These are phyloP conservation scores for Schwanniomyces vanrijiae DNA, from an alignment of 805 yeast species.

Conservation along the genomic window DNA sequence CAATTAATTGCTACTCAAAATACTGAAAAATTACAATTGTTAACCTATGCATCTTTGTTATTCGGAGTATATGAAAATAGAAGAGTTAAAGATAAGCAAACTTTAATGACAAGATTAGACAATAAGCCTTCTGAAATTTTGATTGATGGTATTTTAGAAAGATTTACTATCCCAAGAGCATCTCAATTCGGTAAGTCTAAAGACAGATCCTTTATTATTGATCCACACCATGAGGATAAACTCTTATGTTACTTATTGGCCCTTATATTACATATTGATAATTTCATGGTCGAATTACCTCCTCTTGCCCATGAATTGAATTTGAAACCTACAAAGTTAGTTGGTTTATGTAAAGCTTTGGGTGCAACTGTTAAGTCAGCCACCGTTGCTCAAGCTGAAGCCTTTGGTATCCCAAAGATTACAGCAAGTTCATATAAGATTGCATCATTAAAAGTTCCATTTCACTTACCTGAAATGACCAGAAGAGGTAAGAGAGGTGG, in stretches of 20 bases:
- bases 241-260: constrained; percentile 77
- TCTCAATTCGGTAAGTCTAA: constrained; percentile 72
- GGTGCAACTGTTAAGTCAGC: constrained; percentile 80
- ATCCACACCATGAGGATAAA: constrained; percentile 87
- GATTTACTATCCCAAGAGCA: constrained; percentile 68
- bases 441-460: constrained; percentile 85
- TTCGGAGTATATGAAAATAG: constrained; percentile 78
- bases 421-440: constrained; percentile 67
- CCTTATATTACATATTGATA: constrained; percentile 71
- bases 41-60: constrained; percentile 79
- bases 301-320: constrained; percentile 85
- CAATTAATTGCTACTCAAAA: constrained; percentile 41
- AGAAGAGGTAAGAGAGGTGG: constrained; percentile 52
- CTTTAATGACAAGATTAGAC: constrained; percentile 55
- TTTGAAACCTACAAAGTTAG: constrained; percentile 71
- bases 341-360: constrained; percentile 68
- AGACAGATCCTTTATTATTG: constrained; percentile 74
- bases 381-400: constrained; percentile 72
- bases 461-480: constrained; percentile 80
- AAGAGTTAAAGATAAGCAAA: constrained; percentile 58
- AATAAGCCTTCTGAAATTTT: constrained; percentile 72
- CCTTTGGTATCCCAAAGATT: constrained; percentile 62
- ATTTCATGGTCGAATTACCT: constrained; percentile 69
- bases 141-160: constrained; percentile 66
- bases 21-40: constrained; percentile 59